These are phyloP conservation scores for Sugiyamaella qingdaonensis DNA, from an alignment of 805 yeast genomes.

Conservation along the genomic window DNA sequence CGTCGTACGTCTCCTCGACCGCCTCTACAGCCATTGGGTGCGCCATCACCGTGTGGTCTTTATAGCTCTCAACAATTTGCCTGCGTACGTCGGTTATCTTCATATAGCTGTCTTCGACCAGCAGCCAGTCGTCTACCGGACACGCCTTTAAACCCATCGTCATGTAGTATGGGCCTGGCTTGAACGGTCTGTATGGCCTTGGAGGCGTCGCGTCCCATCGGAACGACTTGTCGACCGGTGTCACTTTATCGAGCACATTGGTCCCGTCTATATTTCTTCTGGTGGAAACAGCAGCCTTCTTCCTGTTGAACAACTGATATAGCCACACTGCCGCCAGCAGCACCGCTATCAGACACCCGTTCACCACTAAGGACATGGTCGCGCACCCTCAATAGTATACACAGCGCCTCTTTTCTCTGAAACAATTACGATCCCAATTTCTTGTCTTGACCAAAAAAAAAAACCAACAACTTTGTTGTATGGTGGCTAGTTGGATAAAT, in stretches of 20 bases:
- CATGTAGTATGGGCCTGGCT: slow-evolving; percentile 53
- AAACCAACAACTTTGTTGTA: too few species aligned
- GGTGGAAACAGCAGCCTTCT: not conserved
- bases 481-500: too few species aligned
- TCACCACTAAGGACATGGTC: too few species aligned
- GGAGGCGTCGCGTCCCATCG: slow-evolving; percentile 46
- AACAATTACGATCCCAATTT: too few species aligned
- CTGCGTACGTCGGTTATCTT: slow-evolving; percentile 40
- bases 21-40: slow-evolving; percentile 35
- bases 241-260: slow-evolving; percentile 5
- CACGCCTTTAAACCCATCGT: slow-evolving; percentile 58
- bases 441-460: too few species aligned
- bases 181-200: slow-evolving; percentile 53
- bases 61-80: slow-evolving; percentile 29
- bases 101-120: slow-evolving; percentile 58
- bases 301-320: not conserved
- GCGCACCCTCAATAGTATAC: too few species aligned
- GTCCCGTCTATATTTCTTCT: not conserved
- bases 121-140: slow-evolving; percentile 51
- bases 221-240: slow-evolving; percentile 34
- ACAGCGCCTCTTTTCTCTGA: too few species aligned
- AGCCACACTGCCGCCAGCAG: not conserved
- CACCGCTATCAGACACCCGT: not conserved
- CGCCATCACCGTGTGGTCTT: slow-evolving; percentile 34
- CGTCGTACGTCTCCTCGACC: slow-evolving; percentile 48